Base-by-base conservation (phyloP, 2,329 filamentous ascomycete species). In the Calonectria hongkongensis region DNA sequence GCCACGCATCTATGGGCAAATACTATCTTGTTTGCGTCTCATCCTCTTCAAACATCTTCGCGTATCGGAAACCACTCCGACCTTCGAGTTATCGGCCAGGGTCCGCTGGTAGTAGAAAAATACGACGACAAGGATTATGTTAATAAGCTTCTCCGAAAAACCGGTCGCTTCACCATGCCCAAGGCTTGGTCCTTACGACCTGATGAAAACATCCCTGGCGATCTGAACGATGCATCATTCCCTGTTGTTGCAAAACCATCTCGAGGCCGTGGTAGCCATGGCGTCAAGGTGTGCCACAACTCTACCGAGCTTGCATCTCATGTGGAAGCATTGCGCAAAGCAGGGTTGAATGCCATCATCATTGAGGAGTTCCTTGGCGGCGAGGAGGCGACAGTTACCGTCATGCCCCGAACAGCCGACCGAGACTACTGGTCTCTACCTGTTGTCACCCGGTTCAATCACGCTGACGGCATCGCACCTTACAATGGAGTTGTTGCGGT, bases 41-140 rank as follows among this genome's bases (percentile, higher is more conserved):
- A 89, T 76, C 87, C 88, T 2, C 80, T 89, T 0, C 87, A 90
- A 70, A 82, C 73, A 0, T 88, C 86, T 0, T 21, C 75, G 1
- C 73, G 67, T 2, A 75, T 89, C 8, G 74, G 77, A 1, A 54
- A 75, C 9, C 78, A 81, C 50, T 78, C 82, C 8, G 75, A 82
- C 9, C 28, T 89, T 0, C 80, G 75, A 6, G 77, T 89, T 0
- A 77, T 89, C 5, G 86, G 87, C 2, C 87, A 89, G 66, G 85
- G 86, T 0, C 87, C 87, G 0, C 74, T 81, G 4, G 78, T 88
- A 6, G 87, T 89, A 0, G 86, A 90, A 64, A 80, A 81, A 4
- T 89, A 86, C 75, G 87, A 89, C 70, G 87, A 89, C 76, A 90
- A 91, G 75, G 81, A 85, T 21, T 84, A 84, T 50, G 83, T 89